Percentiles rank a stretch among this genome's conserved stretches.
phyloP scores from a whole-genome alignment of 371 early-diverging fungal genomes.

The Funneliformis caledonium region DNA sequence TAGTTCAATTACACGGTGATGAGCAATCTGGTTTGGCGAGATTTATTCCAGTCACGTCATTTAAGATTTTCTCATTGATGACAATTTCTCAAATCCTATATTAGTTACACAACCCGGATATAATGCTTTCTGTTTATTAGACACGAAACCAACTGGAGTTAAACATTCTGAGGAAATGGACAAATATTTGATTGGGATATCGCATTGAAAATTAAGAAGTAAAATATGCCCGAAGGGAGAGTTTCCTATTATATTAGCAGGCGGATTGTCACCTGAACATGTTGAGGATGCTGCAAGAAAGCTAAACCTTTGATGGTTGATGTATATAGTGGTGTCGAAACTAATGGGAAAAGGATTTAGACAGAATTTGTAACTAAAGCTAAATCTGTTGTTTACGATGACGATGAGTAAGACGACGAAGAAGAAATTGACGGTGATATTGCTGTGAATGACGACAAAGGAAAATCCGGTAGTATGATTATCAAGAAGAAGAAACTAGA shows the following conservation, averaged over 20 bases:
- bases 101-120: slow-evolving; percentile 55
- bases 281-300: slow-evolving; percentile 71
- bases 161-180: slow-evolving; percentile 74
- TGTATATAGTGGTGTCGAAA: slow-evolving; percentile 91
- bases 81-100: slow-evolving; percentile 52
- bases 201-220: slow-evolving; percentile 57
- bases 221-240: slow-evolving; percentile 41
- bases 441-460: not conserved
- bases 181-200: slow-evolving; percentile 81
- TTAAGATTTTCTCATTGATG: slow-evolving; percentile 83
- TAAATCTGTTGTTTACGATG: slow-evolving; percentile 46
- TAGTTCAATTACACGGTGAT: slow-evolving; percentile 92
- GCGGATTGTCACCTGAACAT: slow-evolving; percentile 88
- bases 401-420: not conserved
- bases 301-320: slow-evolving; percentile 89
- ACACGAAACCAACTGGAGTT: slow-evolving; percentile 64
- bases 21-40: slow-evolving; percentile 69
- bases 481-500: not conserved
- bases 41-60: slow-evolving; percentile 83
- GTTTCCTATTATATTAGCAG: slow-evolving; percentile 83
- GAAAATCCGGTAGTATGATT: not conserved
- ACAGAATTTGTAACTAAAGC: slow-evolving; percentile 63
- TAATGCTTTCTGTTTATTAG: slow-evolving; percentile 71
- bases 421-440: not conserved
- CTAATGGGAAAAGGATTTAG: slow-evolving; percentile 69